Conservation (phyloP, 129 eudicot genomes). For the Cynara cardunculus region DNA sequence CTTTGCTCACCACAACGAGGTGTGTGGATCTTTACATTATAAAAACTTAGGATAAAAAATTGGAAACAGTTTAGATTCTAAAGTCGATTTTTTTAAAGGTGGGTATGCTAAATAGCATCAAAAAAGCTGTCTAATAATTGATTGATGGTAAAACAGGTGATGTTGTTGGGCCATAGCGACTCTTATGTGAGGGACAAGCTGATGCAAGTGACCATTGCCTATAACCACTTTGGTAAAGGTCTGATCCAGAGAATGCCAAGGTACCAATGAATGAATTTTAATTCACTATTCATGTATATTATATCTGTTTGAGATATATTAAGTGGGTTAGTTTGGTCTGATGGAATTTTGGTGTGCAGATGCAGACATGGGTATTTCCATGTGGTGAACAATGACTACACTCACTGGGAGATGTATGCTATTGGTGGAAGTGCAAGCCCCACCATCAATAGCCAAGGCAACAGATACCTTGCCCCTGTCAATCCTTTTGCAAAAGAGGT, state of each 20-base stretch:
- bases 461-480: conserved; percentile 81
- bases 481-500: conserved; percentile 94
- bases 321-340: background rate
- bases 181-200: conserved; percentile 70
- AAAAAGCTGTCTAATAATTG: background rate
- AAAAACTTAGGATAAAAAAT: background rate
- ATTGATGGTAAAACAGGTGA: conserved; percentile 51
- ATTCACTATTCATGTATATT: too few relatives aligned
- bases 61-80: too few relatives aligned
- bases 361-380: conserved; percentile 96
- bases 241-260: conserved; percentile 98
- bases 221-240: conserved; percentile 89
- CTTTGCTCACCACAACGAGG: conserved; percentile 91
- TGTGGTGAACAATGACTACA: conserved; percentile 97
- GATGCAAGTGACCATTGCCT: conserved; percentile 96
- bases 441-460: conserved; percentile 95
- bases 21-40: conserved; percentile 19
- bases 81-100: background rate
- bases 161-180: conserved; percentile 97
- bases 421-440: conserved; percentile 96
- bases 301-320: background rate
- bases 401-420: conserved; percentile 99
- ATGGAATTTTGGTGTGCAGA: conserved; percentile 37
- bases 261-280: conserved; percentile 26
- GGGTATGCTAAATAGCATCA: background rate